Evolutionary conservation across 2,329 filamentous ascomycete species (phyloP), one percentile per base, ranked within the genome.

Genomic region (Sordariomycetes sp.): DNA sequence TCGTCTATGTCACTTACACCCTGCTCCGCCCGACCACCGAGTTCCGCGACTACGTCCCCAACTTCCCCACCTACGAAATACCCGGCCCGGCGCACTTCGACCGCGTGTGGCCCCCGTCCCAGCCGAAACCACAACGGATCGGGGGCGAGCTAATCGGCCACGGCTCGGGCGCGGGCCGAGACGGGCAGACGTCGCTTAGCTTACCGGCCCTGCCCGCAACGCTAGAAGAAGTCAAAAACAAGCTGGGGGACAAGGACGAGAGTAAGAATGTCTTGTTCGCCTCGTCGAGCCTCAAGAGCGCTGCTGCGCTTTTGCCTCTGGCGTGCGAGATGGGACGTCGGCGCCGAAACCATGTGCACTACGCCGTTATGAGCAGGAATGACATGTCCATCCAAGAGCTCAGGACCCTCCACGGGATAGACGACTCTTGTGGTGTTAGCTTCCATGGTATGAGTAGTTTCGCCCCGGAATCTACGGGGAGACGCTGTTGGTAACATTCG

Each of bases 261-360:
- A 89, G 88, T 66, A 80, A 80, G 55, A 91, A 91, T 65, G 79
- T 96, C 18, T 71, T 97, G 3, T 96, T 96, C 68, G 87, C 86
- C 4, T 85, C 88, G 3, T 86, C 89, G 0, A 91, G 80, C 61
- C 72, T 95, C 55, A 81, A 81, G 68, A 94, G 89, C 67, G 83
- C 85, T 18, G 80, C 89, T 0, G 80, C 81, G 35, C 69, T 97
- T 57, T 74, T 96, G 35, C 90, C 91, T 0, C 76, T 96, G 67
- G 90, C 92, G 6, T 97, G 94, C 70, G 82, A 89, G 65, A 97
- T 97, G 92, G 86, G 85, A 7, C 70, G 70, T 24, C 79, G 85
- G 70, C 78, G 81, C 59, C 77, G 80, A 60, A 96, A 84, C 66
- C 79, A 84, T 61, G 90, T 97, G 10, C 93, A 97, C 69, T 87